These are phyloP conservation scores for Heterobasidion parviporum DNA, from an alignment of 1,284 basidiomycete species.

Conservation along the genomic window DNA sequence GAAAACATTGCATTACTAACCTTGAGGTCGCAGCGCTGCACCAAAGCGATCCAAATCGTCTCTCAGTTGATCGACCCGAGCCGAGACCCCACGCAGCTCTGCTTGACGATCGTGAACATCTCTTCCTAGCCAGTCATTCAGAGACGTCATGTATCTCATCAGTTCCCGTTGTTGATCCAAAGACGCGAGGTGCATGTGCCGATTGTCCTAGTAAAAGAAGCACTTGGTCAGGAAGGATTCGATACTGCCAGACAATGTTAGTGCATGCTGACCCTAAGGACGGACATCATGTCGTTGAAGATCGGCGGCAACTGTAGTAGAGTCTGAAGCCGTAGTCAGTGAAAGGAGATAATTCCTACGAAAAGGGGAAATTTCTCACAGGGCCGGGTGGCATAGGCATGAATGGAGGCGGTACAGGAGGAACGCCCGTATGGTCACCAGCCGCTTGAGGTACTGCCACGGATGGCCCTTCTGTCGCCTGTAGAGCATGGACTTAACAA, in stretches of 20 bases:
- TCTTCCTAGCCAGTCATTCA: slow-evolving; percentile 68
- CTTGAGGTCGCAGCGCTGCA: slow-evolving; percentile 10
- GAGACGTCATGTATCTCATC: slow-evolving; percentile 62
- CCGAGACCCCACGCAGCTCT: slow-evolving; percentile 57
- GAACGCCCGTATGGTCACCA: not conserved
- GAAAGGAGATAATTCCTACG: slow-evolving; percentile 1
- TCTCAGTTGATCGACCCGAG: slow-evolving; percentile 52
- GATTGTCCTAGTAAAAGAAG: slow-evolving; percentile 51
- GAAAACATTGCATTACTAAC: not conserved
- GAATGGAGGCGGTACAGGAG: slow-evolving; percentile 10
- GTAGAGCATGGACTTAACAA: not conserved
- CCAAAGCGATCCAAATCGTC: slow-evolving; percentile 37
- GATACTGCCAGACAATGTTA: not conserved
- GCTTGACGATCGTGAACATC: slow-evolving; percentile 69
- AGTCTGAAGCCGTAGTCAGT: slow-evolving; percentile 27
- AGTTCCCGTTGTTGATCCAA: slow-evolving; percentile 71
- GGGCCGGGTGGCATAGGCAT: slow-evolving; percentile 10
- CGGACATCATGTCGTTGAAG: slow-evolving; percentile 39
- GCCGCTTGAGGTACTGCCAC: not conserved
- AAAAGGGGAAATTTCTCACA: slow-evolving; percentile 15
- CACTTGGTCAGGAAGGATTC: not conserved
- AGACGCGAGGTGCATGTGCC: slow-evolving; percentile 60
- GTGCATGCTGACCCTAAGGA: slow-evolving; percentile 44
- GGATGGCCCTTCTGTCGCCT: not conserved
- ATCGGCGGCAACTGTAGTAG: slow-evolving; percentile 53